Conservation (phyloP, 208 protist genomes). For the Porcisia deanei region DNA sequence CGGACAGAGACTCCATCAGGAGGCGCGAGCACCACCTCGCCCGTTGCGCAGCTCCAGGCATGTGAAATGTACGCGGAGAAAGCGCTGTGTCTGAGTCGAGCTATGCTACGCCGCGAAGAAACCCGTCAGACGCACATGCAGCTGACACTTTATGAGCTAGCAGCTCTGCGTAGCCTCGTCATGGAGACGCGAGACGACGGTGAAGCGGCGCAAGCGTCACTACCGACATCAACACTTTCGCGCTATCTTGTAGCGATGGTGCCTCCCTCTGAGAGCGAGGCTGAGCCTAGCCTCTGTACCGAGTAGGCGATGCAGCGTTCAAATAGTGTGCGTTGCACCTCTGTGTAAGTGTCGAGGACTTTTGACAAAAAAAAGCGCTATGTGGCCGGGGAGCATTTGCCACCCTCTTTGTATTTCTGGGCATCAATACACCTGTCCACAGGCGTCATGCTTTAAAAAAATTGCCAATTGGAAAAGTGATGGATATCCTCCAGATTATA, state of each 20-base stretch:
- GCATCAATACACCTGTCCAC: background rate
- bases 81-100: slow-evolving; percentile 30
- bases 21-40: background rate
- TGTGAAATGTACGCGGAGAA: slow-evolving; percentile 21
- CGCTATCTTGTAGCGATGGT: background rate
- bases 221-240: background rate
- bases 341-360: background rate
- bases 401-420: background rate
- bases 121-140: slow-evolving; percentile 51
- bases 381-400: background rate
- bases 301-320: background rate
- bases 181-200: slow-evolving; percentile 6
- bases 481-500: too few species aligned
- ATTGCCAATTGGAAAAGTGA: too few species aligned
- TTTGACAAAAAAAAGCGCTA: background rate
- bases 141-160: slow-evolving; percentile 60
- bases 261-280: background rate
- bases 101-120: slow-evolving; percentile 51
- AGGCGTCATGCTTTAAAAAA: too few species aligned
- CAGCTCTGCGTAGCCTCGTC: slow-evolving; percentile 32
- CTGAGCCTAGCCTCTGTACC: background rate
- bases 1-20: background rate
- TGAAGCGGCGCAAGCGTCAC: background rate
- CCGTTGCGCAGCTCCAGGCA: slow-evolving; percentile 4
- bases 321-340: background rate